Evolutionary conservation across 2,329 filamentous ascomycete species (phyloP), one percentile per base, ranked within the genome.

Genomic region (Intubia oerlemansii): DNA sequence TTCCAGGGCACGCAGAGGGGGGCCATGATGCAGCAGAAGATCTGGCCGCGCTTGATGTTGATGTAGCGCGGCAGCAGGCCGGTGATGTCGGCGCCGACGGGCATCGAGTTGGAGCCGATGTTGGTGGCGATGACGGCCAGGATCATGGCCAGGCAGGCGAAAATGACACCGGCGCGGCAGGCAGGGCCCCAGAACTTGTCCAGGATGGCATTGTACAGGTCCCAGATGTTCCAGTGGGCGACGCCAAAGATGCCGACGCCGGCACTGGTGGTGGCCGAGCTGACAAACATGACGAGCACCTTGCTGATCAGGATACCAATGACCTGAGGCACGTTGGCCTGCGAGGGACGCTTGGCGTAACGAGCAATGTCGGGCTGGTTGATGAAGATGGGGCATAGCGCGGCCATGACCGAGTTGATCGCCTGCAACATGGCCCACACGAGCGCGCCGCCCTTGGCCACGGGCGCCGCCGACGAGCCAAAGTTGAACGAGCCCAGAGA

Each of bases 231-330:
- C 38, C 37, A 39, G 16, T 37, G 29, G 2, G 30, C 39, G 33
- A 48, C 35, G n/a, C 45, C 49, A 44, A 51, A 56, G 11, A 40
- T 39, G 27, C 52, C 49, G 36, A 56, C 53, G 28, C 54, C 50
- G 5, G 52, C 51, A 1, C 51, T 46, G 0, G 53, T 56, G 1
- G 47, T 42, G 14, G 55, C 39, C 29, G 57, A 57, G n/a, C 54
- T 53, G 10, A 57, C 41, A 30, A 37, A 37, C 18, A 35, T 32
- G 26, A 36, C 31, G 16, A 35, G 28, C 10, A 31, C 29, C 31
- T 35, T 32, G 27, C 35, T 32, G 42, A 41, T 9, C 49, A 51
- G 12, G 41, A 82, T 81, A 40, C 77, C 73, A 41, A 91, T 80
- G 48, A 32, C 32, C 29, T 48, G 17, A 43, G 44, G 30, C 34